Conservation (phyloP, 805 yeast species). For the Cyberlindnera misumaiensis region DNA sequence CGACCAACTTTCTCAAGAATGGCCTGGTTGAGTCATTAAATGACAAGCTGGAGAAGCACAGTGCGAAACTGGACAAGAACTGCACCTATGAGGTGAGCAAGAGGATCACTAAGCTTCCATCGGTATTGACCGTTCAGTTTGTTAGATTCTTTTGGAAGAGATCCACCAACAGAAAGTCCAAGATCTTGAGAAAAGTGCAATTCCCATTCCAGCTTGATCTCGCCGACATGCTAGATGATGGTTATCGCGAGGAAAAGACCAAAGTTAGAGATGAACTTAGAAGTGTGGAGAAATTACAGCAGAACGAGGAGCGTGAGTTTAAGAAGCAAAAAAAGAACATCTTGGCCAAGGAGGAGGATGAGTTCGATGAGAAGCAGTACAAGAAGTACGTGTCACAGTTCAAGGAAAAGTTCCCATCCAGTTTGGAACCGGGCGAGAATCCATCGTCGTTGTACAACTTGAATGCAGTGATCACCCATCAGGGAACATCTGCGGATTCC, state of each 20-base stretch:
- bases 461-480: constrained; percentile 80
- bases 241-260: constrained; percentile 57
- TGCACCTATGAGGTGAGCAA: constrained; percentile 58
- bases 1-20: constrained; percentile 82
- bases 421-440: constrained; percentile 56
- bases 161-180: constrained; percentile 84
- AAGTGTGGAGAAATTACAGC: constrained; percentile 65
- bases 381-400: constrained; percentile 44
- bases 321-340: constrained; percentile 45
- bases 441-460: constrained; percentile 85
- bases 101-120: constrained; percentile 73
- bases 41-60: constrained; percentile 74
- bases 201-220: constrained; percentile 92
- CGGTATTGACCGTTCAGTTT: constrained; percentile 82
- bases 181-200: constrained; percentile 87
- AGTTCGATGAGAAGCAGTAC: constrained; percentile 38
- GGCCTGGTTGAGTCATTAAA: constrained; percentile 70
- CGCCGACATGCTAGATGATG: constrained; percentile 79
- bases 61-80: constrained; percentile 60
- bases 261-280: constrained; percentile 72
- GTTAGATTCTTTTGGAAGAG: constrained; percentile 96
- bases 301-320: constrained; percentile 65
- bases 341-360: constrained; percentile 46
- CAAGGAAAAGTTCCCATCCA: constrained; percentile 39
- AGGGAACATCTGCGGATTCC: constrained; percentile 92